phyloP scores from a whole-genome alignment of 805 yeast species.

The Cyberlindnera maritima region DNA sequence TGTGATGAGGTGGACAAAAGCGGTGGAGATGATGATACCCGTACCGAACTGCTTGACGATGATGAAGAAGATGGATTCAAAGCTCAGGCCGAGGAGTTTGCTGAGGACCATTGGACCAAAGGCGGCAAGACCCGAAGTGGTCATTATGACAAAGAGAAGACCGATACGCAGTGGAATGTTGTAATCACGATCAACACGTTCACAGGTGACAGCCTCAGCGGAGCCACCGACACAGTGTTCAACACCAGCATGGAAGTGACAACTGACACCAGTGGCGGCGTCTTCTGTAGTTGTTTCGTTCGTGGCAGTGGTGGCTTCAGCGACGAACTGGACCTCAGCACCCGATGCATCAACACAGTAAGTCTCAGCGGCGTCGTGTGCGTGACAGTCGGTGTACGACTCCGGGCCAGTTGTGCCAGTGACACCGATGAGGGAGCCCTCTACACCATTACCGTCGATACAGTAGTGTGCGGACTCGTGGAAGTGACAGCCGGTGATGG shows the following conservation, averaged over 20 bases:
- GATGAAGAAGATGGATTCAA: conserved; percentile 12
- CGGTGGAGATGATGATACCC: conserved; percentile 23
- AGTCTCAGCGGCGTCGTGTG: conserved; percentile 17
- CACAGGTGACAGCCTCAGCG: conserved; percentile 15
- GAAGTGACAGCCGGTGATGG: conserved; percentile 21
- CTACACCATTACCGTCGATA: conserved; percentile 15
- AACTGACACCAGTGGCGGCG: conserved; percentile 7
- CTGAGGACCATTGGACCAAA: conserved; percentile 18
- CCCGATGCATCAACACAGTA: conserved; percentile 18
- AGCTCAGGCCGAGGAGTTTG: conserved; percentile 7
- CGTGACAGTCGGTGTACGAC: conserved; percentile 19
- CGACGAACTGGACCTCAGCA: conserved; percentile 15
- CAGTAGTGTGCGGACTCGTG: conserved; percentile 15
- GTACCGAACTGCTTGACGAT: conserved; percentile 22
- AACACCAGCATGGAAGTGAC: conserved; percentile 27
- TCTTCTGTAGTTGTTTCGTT: too few relatives aligned
- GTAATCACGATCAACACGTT: conserved; percentile 15
- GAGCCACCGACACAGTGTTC: conserved; percentile 23
- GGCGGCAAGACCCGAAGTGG: conserved; percentile 16
- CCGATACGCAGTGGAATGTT: conserved; percentile 21
- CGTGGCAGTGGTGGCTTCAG: not conserved
- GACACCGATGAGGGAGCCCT: conserved; percentile 20
- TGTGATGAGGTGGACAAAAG: conserved; percentile 21
- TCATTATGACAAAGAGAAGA: conserved; percentile 16
- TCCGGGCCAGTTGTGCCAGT: conserved; percentile 6